phyloP scores from a whole-genome alignment of 805 yeast species.

The Starmerella vaccinii region DNA sequence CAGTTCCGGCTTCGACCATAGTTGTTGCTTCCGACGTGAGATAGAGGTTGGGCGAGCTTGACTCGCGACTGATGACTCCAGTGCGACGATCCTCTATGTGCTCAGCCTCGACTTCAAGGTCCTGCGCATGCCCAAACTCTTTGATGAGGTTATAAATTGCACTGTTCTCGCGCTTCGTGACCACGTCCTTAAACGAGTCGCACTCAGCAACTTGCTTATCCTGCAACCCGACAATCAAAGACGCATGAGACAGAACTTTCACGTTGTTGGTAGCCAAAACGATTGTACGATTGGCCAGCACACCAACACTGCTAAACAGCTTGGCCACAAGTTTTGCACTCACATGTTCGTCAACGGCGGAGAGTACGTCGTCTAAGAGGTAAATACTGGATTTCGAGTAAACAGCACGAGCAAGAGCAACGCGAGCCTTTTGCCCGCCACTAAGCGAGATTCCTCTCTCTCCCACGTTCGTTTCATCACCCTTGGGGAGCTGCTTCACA shows the following conservation, averaged over 20 bases:
- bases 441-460: slow-evolving; percentile 94
- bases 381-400: slow-evolving; percentile 89
- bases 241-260: slow-evolving; percentile 62
- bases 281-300: slow-evolving; percentile 58
- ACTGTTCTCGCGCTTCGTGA: slow-evolving; percentile 24
- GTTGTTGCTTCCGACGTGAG: slow-evolving; percentile 1
- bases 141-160: slow-evolving; percentile 21
- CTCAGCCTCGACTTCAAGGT: slow-evolving; percentile 61
- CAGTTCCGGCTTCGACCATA: not conserved
- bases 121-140: slow-evolving; percentile 57
- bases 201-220: slow-evolving; percentile 38
- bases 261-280: slow-evolving; percentile 75
- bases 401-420: slow-evolving; percentile 90
- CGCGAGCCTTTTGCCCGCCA: slow-evolving; percentile 96
- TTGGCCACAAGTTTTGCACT: slow-evolving; percentile 73
- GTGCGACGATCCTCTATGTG: slow-evolving; percentile 64
- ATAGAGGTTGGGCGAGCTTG: slow-evolving; percentile 8
- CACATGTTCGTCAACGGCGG: slow-evolving; percentile 97
- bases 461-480: slow-evolving; percentile 88
- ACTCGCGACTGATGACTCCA: slow-evolving; percentile 32
- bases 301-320: slow-evolving; percentile 63
- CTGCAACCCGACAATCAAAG: slow-evolving; percentile 52
- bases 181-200: slow-evolving; percentile 52
- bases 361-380: slow-evolving; percentile 79
- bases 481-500: slow-evolving; percentile 69